phyloP scores from a whole-genome alignment of 176 grass and related monocot species.

The Zea luxurians region DNA sequence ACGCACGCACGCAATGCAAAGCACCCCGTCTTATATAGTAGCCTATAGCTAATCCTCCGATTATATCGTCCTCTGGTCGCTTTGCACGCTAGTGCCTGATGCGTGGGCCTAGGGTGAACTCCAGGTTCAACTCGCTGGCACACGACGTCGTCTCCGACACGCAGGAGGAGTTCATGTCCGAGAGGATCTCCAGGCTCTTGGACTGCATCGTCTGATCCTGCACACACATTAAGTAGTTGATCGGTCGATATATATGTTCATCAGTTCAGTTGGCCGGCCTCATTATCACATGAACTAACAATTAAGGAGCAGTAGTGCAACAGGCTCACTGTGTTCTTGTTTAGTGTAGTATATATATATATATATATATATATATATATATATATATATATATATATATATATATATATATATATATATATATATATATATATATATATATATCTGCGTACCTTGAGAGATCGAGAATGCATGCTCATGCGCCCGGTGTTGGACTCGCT shows the following conservation, averaged over 20 bases:
- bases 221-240: not conserved
- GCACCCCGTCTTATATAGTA: not conserved
- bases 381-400: too few species aligned
- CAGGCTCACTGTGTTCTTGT: not conserved
- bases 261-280: too few species aligned
- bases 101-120: slow-evolving; percentile 59
- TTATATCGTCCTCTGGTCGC: not conserved
- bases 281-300: too few species aligned
- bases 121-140: slow-evolving; percentile 54
- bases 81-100: not conserved
- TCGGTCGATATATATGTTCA: not conserved
- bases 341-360: not conserved
- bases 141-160: slow-evolving; percentile 58
- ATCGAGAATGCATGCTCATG: slow-evolving; percentile 45
- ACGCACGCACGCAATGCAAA: not conserved
- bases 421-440: not conserved
- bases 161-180: slow-evolving; percentile 66
- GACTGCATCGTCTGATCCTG: not conserved
- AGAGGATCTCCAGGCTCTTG: slow-evolving; percentile 66
- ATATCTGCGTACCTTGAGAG: slow-evolving; percentile 46
- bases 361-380: too few species aligned
- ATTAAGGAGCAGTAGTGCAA: not conserved
- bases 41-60: slow-evolving; percentile 1
- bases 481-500: slow-evolving; percentile 47
- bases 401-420: too few species aligned